Percentiles rank a stretch among this genome's conserved stretches.
phyloP scores from a whole-genome alignment of 164 flowering plant genomes.

The Dillenia suffruticosa region DNA sequence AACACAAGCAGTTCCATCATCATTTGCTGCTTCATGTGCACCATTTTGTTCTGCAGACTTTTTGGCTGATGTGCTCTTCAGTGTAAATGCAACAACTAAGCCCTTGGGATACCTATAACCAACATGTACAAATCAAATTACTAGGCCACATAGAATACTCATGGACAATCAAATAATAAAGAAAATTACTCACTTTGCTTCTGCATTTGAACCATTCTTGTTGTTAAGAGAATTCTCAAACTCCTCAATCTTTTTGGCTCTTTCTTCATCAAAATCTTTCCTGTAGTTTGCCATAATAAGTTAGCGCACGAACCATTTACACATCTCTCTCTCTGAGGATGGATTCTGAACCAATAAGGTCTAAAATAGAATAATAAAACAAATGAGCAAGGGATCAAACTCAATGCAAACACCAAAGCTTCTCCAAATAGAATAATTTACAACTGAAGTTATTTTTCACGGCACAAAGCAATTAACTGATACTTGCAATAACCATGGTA shows the following conservation, averaged over 20 bases:
- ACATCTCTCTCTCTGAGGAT: too few species aligned
- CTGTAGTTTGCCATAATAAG: slow-evolving; percentile 24
- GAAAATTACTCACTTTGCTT: slow-evolving; percentile 37
- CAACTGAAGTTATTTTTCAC: too few species aligned
- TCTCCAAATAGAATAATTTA: too few species aligned
- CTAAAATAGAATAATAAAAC: too few species aligned
- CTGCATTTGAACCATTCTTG: slow-evolving; percentile 33
- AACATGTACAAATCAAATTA: background rate
- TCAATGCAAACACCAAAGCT: too few species aligned
- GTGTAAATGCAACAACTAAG: slow-evolving; percentile 68
- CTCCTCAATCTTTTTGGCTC: slow-evolving; percentile 41
- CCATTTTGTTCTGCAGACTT: slow-evolving; percentile 30
- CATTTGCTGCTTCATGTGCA: slow-evolving; percentile 16
- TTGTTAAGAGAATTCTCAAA: slow-evolving; percentile 32
- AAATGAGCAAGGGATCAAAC: too few species aligned
- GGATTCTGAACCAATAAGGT: too few species aligned
- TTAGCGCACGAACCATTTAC: too few species aligned
- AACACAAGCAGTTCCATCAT: slow-evolving; percentile 13
- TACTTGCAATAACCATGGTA: too few species aligned
- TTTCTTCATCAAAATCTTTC: slow-evolving; percentile 73
- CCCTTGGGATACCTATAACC: slow-evolving; percentile 83
- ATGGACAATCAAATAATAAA: background rate
- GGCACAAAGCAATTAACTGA: too few species aligned
- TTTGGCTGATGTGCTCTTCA: slow-evolving; percentile 39
- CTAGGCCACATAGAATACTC: background rate